Base-by-base conservation (phyloP, 2,329 filamentous ascomycete species). In the Tolypocladium paradoxum region DNA sequence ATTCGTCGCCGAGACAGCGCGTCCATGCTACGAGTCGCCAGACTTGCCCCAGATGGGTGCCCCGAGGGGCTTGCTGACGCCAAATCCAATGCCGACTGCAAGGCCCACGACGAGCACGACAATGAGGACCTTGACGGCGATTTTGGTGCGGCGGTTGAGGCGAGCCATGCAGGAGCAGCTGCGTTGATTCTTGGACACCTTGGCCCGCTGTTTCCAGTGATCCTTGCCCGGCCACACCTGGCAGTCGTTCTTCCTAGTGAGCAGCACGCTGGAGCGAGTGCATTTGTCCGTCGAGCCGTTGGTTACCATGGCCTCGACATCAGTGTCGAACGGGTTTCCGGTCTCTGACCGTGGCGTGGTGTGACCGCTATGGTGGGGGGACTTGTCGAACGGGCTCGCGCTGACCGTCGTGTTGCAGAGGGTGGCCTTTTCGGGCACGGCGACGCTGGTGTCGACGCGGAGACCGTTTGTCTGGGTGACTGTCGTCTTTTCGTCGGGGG, bases 221-320 rank as follows among this genome's bases (percentile, higher is more conserved):
- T 76, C 73, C 62, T 80, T 75, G 53, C 77, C 76, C 6, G 81
- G 81, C 81, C 81, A 84, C 20, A 82, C 78, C 46, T 76, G 71
- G 60, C 74, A 77, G 55, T 83, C 78, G 50, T 64, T 67, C 55
- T 72, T 72, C 52, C 73, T 59, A 22, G 58, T 56, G 31, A 62
- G 52, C 8, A 64, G 54, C 9, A 62, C 57, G 37, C 61, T 64
- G 50, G 55, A 59, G n/a, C 62, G 57, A 7, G 62, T 58, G 27
- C 56, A 56, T 47, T 60, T 76, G 68, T 58, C 60, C 24, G 62
- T 62, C 54, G 68, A 69, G 48, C 62, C 62, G 46, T 67, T 61
- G 16, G 74, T 68, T 46, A 75, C 64, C 67, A 76, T 74, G 36
- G 76, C 78, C 63, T 83, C 79, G 49, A 82, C 69, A 57, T 83